Base-by-base conservation (phyloP, 768 basidiomycete genomes). In the Amyloporia xantha region DNA sequence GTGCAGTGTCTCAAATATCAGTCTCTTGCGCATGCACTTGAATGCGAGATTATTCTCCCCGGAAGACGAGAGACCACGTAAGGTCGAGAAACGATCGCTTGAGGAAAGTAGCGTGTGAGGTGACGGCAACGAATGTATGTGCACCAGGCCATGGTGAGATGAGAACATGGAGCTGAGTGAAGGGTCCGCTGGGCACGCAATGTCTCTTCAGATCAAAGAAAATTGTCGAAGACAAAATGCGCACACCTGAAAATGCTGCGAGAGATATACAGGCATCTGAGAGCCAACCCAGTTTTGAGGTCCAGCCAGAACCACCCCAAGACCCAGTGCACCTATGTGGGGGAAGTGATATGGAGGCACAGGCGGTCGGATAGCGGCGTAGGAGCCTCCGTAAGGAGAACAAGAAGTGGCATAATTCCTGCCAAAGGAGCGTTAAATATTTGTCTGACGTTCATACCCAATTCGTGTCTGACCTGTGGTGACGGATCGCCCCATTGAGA, bases 31-130 rank as follows among this genome's bases (percentile, higher is more conserved):
- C 59, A 84, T 96, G 60, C 90, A 87, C 63, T 84, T 88, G 76
- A 98, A 99, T 11, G 87, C 92, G 6, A 99, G 75, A 59, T 98
- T 97, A 67, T 98, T 98, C 64, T 97, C 94, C 6, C 93, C 88
- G 20, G 79, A 74, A 1, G 78, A 75, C 38, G 77, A 78, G 41
- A 95, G 70, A 11, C 91, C 93, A 10, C 95, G 84, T 39, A 99
- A 73, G 4, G 78, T 74, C 4, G 94, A 98, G 53, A 82, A 82
- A 56, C 79, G 84, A 57, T 92, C 85, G 50, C 91, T 91, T 0
- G 89, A 79, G 0, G 94, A 73, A 23, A 86, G 69, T 35, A 93
- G 74, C 21, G 83, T 80, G 48, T 83, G 80, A 0, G 82, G 80
- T 4, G 82, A 73, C 2, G 96, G 93, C 19, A 95, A 73, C 4